Percentiles rank a stretch among this genome's conserved stretches.
These are phyloP conservation scores for Acacia pycnantha DNA, from an alignment of 331 rosid genomes.

Conservation along the genomic window DNA sequence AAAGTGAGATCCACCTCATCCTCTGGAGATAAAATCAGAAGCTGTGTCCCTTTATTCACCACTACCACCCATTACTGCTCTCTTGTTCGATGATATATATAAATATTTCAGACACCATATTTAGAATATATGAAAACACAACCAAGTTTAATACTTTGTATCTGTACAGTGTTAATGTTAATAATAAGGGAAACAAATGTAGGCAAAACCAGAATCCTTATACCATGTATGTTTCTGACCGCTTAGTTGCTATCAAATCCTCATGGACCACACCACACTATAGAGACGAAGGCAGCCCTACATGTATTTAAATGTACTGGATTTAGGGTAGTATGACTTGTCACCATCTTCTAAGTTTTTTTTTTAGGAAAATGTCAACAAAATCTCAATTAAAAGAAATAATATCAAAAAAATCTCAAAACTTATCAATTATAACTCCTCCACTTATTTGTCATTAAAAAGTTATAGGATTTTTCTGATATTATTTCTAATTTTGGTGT, in stretches of 20 bases:
- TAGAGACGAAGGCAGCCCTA: slow-evolving; percentile 1
- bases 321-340: not conserved
- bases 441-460: too few species aligned
- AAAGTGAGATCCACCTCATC: slow-evolving; percentile 33
- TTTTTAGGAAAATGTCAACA: not conserved
- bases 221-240: not conserved
- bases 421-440: too few species aligned
- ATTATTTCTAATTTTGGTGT: too few species aligned
- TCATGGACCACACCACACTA: slow-evolving; percentile 1
- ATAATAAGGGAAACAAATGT: not conserved
- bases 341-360: not conserved
- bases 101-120: not conserved
- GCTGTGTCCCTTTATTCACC: slow-evolving; percentile 12
- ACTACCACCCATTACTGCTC: slow-evolving; percentile 18
- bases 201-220: not conserved
- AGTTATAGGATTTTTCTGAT: too few species aligned
- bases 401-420: too few species aligned
- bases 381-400: too few species aligned
- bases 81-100: slow-evolving; percentile 17
- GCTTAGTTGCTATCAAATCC: slow-evolving; percentile 5
- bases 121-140: not conserved
- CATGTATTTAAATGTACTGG: not conserved
- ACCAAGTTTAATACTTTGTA: not conserved
- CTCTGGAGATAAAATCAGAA: slow-evolving; percentile 17
- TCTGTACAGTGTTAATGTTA: not conserved